Conservation (phyloP, 202 grass and related monocot genomes). For the Panicum hallii region DNA sequence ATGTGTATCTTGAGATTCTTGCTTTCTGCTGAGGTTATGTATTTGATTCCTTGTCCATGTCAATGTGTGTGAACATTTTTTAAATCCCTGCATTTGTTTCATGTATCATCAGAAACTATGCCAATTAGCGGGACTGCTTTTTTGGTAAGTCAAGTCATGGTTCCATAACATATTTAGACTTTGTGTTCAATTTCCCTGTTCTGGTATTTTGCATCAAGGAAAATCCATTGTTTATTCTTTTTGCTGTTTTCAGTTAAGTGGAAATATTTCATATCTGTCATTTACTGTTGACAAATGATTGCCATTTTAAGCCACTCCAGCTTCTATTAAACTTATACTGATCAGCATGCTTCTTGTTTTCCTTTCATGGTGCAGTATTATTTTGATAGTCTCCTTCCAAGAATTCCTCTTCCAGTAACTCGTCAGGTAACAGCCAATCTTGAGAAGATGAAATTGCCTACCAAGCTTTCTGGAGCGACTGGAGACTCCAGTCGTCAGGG, state of each 20-base stretch:
- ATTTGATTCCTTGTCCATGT: slow-evolving; percentile 24
- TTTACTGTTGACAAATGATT: slow-evolving; percentile 2
- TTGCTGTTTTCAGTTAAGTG: slow-evolving; percentile 17
- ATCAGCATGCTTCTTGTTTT: slow-evolving; percentile 23
- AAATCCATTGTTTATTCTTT: not conserved
- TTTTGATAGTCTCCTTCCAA: slow-evolving; percentile 91
- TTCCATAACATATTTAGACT: slow-evolving; percentile 28
- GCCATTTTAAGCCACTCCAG: not conserved
- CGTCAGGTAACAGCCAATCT: slow-evolving; percentile 78
- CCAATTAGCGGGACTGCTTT: slow-evolving; percentile 36
- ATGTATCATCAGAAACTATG: slow-evolving; percentile 39
- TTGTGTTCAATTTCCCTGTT: not conserved
- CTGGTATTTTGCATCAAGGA: not conserved
- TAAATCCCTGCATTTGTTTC: slow-evolving; percentile 12
- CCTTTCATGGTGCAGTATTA: slow-evolving; percentile 73
- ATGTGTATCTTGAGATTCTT: not conserved
- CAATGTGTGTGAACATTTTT: not conserved
- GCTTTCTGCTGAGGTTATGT: not conserved
- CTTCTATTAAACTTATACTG: not conserved
- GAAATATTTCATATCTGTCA: not conserved
- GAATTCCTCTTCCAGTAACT: slow-evolving; percentile 77
- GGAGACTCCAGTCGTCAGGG: slow-evolving; percentile 83
- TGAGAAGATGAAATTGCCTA: slow-evolving; percentile 86
- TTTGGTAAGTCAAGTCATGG: slow-evolving; percentile 37
- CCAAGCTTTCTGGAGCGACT: slow-evolving; percentile 80